phyloP scores from a whole-genome alignment of 306 rosid genomes.

The Begonia loranthoides region DNA sequence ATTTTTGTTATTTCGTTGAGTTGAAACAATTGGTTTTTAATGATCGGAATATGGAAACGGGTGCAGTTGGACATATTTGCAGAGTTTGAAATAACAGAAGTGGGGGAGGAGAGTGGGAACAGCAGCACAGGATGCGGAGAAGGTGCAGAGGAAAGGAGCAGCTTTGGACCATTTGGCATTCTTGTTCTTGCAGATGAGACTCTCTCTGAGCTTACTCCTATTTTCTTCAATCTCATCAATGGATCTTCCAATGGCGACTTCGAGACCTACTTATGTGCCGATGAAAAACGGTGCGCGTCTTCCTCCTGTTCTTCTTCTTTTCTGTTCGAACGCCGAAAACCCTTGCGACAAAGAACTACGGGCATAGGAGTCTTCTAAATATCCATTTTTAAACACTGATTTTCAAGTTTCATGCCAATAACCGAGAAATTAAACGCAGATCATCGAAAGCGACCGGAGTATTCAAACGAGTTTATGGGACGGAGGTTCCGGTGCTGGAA shows the following conservation, averaged over 20 bases:
- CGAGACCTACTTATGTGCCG: conserved; percentile 53
- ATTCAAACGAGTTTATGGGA: conserved; percentile 39
- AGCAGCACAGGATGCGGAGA: conserved; percentile 35
- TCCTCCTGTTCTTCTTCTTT: too few species aligned
- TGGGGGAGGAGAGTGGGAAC: conserved; percentile 11
- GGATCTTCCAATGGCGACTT: conserved; percentile 14
- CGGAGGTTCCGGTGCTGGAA: conserved; percentile 45
- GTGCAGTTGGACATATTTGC: conserved; percentile 60
- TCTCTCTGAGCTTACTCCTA: conserved; percentile 64
- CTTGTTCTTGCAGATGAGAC: conserved; percentile 55
- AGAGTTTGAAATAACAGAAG: conserved; percentile 43
- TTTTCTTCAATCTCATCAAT: conserved; percentile 38
- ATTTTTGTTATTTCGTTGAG: too few species aligned
- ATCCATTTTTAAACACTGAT: too few species aligned
- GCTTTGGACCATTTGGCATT: conserved; percentile 71
- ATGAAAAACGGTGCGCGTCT: conserved; percentile 41
- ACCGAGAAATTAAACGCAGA: conserved; percentile 24
- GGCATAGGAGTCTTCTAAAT: too few species aligned
- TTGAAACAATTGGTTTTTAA: too few species aligned
- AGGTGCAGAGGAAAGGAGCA: conserved; percentile 48
- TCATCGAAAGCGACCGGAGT: conserved; percentile 62
- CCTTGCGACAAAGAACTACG: too few species aligned
- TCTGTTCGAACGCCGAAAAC: too few species aligned
- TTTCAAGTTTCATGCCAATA: neutral
- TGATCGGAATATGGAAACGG: too few species aligned